Evolutionary conservation across 2,329 filamentous ascomycete genomes (phyloP), one percentile per base, ranked within the genome.

Genomic region (Graphilbum sp.): DNA sequence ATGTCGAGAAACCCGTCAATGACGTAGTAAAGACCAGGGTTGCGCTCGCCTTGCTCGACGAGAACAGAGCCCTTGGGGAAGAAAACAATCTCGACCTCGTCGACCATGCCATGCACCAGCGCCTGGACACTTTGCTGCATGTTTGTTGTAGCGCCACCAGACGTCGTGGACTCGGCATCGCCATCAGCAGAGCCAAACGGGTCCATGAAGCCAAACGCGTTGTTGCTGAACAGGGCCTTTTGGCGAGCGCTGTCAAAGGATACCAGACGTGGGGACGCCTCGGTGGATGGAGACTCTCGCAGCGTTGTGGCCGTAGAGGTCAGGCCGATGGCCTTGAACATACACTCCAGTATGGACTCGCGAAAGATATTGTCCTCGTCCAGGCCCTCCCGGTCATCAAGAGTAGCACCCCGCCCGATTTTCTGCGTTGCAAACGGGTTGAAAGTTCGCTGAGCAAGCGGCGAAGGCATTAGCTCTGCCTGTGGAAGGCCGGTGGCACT

Each of bases 1-100:
- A 96, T 87, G 50, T 98, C 90, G 27, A 98, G 62, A 50, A 98
- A 98, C 0, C 90, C 90, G 54, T 98, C 90, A 36, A 98, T 81
- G 3, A 98, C 88, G 57, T 98, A 98, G 60, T 98, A 98, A 1
- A 98, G 57, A 0, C 90, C 90, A 0, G 90, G 90, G 48, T 92
- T 94, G n/a, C 90, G 73, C 55, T 98, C 90, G 10, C 90, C 88
- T 59, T 96, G 87, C 52, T 98, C 90, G 0, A 98, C 87, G 15
- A 98, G 67, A 1, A 98, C 81, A 2, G 90, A 88, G 3, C 83
- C 87, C 54, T 96, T 84, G 0, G 87, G 88, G 47, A 98, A 98
- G 60, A 83, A 96, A 6, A 98, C 90, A 46, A 98, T 95, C 52
- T 98, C 90, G 3, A 96, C 74, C 38, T 98, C 90, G 44, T 93